These are phyloP conservation scores for Hyphochytrium catenoides DNA, from an alignment of 352 stramenopile species.

Conservation along the genomic window DNA sequence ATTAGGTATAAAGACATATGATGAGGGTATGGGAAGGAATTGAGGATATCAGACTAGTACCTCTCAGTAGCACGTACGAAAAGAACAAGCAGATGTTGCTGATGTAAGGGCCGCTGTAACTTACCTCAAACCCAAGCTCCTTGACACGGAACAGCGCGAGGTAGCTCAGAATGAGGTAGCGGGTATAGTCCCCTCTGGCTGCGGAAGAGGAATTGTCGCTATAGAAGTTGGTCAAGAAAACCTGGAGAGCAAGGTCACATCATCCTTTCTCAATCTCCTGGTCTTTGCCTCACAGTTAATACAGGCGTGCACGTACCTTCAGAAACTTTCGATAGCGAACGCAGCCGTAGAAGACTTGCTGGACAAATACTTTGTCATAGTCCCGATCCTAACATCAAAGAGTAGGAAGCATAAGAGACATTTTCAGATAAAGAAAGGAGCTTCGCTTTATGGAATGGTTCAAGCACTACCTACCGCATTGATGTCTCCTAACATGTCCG, in stretches of 20 bases:
- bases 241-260: slow-evolving; percentile 1
- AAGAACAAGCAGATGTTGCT: no score
- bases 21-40: no score
- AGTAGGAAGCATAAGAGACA: not conserved
- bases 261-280: not conserved
- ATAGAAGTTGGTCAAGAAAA: slow-evolving; percentile 50
- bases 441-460: not conserved
- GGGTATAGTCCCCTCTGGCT: slow-evolving; percentile 57
- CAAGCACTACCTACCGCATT: slow-evolving; percentile 7
- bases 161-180: slow-evolving; percentile 69
- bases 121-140: slow-evolving; percentile 35
- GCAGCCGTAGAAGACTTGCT: slow-evolving; percentile 67
- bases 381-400: slow-evolving; percentile 3
- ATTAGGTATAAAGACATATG: no score
- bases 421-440: not conserved
- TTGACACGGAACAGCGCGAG: slow-evolving; percentile 64
- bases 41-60: no score
- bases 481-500: slow-evolving; percentile 21
- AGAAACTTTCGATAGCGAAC: slow-evolving; percentile 63
- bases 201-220: slow-evolving; percentile 41
- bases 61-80: no score
- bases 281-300: slow-evolving; percentile 13
- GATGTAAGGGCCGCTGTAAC: no score
- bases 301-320: no score
- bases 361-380: slow-evolving; percentile 32